Evolutionary conservation across 805 yeast genomes (phyloP).

Genomic region (Metschnikowia chrysomelidarum): DNA sequence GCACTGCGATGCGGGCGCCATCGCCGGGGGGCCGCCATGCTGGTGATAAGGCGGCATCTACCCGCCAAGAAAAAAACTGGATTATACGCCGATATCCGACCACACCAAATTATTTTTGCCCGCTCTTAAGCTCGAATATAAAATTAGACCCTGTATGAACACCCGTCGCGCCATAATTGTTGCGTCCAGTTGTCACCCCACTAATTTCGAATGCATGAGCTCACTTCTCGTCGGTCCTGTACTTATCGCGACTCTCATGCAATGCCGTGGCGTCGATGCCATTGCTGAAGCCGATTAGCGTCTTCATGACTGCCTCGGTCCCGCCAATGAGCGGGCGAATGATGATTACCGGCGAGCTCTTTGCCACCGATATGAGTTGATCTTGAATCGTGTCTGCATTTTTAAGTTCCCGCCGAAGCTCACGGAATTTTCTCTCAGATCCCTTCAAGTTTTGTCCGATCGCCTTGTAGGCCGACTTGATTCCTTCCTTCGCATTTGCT

Average conservation of each 20-base stretch:
- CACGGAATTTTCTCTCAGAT: slow-evolving; percentile 61
- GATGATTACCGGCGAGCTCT: slow-evolving; percentile 76
- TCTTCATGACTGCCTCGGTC: slow-evolving; percentile 81
- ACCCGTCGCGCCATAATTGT: too few species aligned
- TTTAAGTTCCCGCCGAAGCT: slow-evolving; percentile 59
- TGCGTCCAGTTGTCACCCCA: too few species aligned
- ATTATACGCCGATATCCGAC: too few species aligned
- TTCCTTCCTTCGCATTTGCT: slow-evolving; percentile 62
- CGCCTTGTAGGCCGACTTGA: slow-evolving; percentile 70
- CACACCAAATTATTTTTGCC: too few species aligned
- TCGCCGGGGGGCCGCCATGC: too few species aligned
- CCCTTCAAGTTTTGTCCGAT: slow-evolving; percentile 63
- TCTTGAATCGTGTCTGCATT: slow-evolving; percentile 65
- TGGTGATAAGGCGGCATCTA: too few species aligned
- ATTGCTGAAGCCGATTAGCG: slow-evolving; percentile 81
- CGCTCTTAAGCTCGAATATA: too few species aligned
- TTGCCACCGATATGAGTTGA: slow-evolving; percentile 65
- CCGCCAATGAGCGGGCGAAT: slow-evolving; percentile 89
- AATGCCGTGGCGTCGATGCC: slow-evolving; percentile 68
- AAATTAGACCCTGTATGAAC: too few species aligned
- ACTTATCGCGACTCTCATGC: slow-evolving; percentile 62
- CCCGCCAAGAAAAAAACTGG: too few species aligned
- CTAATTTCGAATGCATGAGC: too few species aligned
- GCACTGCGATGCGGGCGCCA: too few species aligned
- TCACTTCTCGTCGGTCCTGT: slow-evolving; percentile 32